Conservation (phyloP, 2,329 filamentous ascomycete genomes). For the Diaporthe aspalathi region DNA sequence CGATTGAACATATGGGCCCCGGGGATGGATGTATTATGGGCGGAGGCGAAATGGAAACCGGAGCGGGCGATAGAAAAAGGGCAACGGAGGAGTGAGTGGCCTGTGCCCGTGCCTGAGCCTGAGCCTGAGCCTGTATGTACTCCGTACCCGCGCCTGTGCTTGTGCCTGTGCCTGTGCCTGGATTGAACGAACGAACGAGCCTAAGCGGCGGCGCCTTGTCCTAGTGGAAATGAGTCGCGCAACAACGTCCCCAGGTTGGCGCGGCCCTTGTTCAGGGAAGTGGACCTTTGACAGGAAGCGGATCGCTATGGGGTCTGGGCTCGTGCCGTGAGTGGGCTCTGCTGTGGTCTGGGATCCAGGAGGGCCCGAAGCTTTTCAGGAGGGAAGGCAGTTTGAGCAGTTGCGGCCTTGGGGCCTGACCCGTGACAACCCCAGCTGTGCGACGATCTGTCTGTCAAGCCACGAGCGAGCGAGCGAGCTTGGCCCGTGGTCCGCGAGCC, state of each 20-base stretch:
- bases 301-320: conserved; percentile 38
- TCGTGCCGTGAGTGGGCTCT: conserved; percentile 10
- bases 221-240: conserved; percentile 39
- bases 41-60: conserved; percentile 36
- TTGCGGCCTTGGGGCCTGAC: conserved; percentile 28
- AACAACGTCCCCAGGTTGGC: conserved; percentile 37
- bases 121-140: too few relatives aligned
- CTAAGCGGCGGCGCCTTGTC: conserved; percentile 32
- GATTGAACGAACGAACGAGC: conserved; percentile 36
- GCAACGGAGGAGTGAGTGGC: conserved; percentile 32
- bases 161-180: conserved; percentile 21
- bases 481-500: conserved; percentile 25
- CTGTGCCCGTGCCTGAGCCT: conserved; percentile 22
- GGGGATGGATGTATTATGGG: conserved; percentile 24
- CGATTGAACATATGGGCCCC: conserved; percentile 58
- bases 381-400: conserved; percentile 32
- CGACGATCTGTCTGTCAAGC: conserved; percentile 30
- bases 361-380: conserved; percentile 33
- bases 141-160: too few relatives aligned
- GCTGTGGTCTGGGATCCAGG: conserved; percentile 31
- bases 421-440: conserved; percentile 26
- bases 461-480: conserved; percentile 28
- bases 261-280: conserved; percentile 33
- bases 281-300: conserved; percentile 34
- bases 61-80: conserved; percentile 38